Conservation (phyloP, 2,329 filamentous ascomycete genomes). For the Penicillium freii region DNA sequence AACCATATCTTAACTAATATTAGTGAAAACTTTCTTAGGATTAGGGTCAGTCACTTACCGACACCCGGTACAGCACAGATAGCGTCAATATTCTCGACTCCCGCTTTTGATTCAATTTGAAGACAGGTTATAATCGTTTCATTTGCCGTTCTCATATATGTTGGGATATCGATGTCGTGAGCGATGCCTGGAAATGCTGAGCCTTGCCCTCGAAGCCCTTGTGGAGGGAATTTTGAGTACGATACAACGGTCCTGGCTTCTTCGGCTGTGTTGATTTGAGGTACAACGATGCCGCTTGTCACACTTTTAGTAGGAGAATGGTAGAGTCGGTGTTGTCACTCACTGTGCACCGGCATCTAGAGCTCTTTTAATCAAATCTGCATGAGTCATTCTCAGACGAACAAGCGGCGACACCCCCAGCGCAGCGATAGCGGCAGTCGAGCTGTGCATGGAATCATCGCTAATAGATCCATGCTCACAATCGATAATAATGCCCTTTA, state of each 20-base stretch:
- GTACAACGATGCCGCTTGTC: conserved; percentile 44
- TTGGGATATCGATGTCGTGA: conserved; percentile 31
- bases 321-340: neutral
- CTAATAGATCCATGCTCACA: conserved; percentile 28
- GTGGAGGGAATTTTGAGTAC: conserved; percentile 29
- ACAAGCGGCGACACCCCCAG: conserved; percentile 27
- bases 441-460: conserved; percentile 27
- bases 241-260: conserved; percentile 32
- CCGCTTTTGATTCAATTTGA: conserved; percentile 42
- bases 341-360: conserved; percentile 28
- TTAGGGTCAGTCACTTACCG: conserved; percentile 16
- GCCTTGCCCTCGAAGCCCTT: conserved; percentile 29
- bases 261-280: conserved; percentile 51
- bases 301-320: neutral
- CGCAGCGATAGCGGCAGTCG: conserved; percentile 23
- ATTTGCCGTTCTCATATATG: conserved; percentile 36
- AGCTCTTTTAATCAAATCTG: conserved; percentile 28
- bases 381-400: conserved; percentile 20
- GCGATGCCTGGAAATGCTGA: conserved; percentile 25
- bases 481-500: conserved; percentile 24
- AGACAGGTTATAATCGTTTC: conserved; percentile 33
- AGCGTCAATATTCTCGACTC: conserved; percentile 41
- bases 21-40: neutral
- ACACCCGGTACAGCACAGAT: conserved; percentile 41
- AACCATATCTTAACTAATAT: conserved; percentile 22